phyloP scores from a whole-genome alignment of 495 filamentous ascomycete species.

The Extremus antarcticus region DNA sequence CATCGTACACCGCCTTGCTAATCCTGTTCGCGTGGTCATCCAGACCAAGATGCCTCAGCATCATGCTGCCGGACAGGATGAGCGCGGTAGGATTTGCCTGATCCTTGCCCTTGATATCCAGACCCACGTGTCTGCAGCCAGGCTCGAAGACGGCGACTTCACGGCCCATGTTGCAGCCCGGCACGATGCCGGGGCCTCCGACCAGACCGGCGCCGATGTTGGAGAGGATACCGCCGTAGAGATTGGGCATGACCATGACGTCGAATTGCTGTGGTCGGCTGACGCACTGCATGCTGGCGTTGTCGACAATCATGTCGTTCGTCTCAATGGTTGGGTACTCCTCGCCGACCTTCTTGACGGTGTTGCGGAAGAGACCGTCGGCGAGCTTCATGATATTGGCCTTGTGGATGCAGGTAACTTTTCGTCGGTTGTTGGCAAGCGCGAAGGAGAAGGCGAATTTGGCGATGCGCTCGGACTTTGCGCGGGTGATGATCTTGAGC shows the following conservation, averaged over 20 bases:
- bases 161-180: conserved; percentile 98
- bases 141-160: conserved; percentile 98
- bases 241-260: conserved; percentile 99
- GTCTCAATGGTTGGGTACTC: conserved; percentile 88
- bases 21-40: conserved; percentile 97
- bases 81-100: conserved; percentile 97
- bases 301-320: conserved; percentile 99
- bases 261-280: conserved; percentile 94
- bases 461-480: conserved; percentile 95
- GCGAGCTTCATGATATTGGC: conserved; percentile 99
- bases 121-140: conserved; percentile 94
- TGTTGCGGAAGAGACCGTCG: conserved; percentile 95
- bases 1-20: conserved; percentile 92
- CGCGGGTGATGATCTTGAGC: conserved; percentile 97
- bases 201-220: conserved; percentile 99
- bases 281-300: conserved; percentile 98
- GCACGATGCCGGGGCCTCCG: conserved; percentile 91
- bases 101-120: conserved; percentile 98
- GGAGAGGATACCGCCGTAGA: conserved; percentile 97
- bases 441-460: conserved; percentile 98
- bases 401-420: conserved; percentile 99
- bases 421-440: conserved; percentile 93
- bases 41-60: conserved; percentile 87
- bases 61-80: conserved; percentile 89
- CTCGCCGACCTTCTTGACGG: conserved; percentile 83